Percentiles rank a stretch among this genome's conserved stretches.
Conservation (phyloP, 352 stramenopile species). For the Phytophthora chlamydospora region DNA sequence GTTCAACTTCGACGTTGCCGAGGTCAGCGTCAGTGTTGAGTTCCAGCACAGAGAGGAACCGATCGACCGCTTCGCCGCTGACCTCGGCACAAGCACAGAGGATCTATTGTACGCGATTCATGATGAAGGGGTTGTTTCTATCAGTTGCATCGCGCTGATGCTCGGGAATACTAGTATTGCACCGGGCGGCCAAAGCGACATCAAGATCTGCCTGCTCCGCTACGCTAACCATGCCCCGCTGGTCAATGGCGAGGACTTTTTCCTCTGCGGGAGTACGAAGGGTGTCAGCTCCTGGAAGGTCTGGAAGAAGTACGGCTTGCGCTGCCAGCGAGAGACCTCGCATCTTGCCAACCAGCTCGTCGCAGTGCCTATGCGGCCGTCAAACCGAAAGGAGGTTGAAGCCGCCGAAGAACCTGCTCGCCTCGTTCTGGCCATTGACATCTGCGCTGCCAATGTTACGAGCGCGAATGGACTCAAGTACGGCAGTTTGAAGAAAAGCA, state of each 20-base stretch:
- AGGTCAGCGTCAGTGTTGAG: slow-evolving; percentile 42
- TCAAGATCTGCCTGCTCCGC: slow-evolving; percentile 71
- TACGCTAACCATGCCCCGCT: slow-evolving; percentile 81
- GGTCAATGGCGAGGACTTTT: slow-evolving; percentile 63
- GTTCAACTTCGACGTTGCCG: slow-evolving; percentile 60
- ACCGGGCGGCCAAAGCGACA: slow-evolving; percentile 16
- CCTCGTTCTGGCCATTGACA: slow-evolving; percentile 63
- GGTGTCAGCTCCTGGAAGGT: slow-evolving; percentile 41
- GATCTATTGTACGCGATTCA: slow-evolving; percentile 55
- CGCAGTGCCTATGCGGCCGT: slow-evolving; percentile 34
- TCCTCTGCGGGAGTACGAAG: slow-evolving; percentile 57
- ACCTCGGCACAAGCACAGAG: slow-evolving; percentile 42
- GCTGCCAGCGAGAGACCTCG: slow-evolving; percentile 35
- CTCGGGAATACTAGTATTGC: slow-evolving; percentile 29
- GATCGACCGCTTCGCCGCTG: slow-evolving; percentile 63
- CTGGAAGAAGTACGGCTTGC: slow-evolving; percentile 70
- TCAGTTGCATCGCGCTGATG: slow-evolving; percentile 62
- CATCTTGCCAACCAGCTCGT: slow-evolving; percentile 62
- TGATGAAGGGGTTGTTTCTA: slow-evolving; percentile 33
- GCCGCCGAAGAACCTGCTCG: slow-evolving; percentile 8
- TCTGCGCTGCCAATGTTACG: slow-evolving; percentile 34
- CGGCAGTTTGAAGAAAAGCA: slow-evolving; percentile 57
- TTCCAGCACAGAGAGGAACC: slow-evolving; percentile 47
- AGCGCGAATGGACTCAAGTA: slow-evolving; percentile 46
- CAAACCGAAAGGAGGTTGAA: slow-evolving; percentile 11